Percentiles rank a stretch among this genome's conserved stretches.
Evolutionary conservation across 192 early-diverging fungal genomes (phyloP).

Genomic region (Lunasporangiospora selenospora): DNA sequence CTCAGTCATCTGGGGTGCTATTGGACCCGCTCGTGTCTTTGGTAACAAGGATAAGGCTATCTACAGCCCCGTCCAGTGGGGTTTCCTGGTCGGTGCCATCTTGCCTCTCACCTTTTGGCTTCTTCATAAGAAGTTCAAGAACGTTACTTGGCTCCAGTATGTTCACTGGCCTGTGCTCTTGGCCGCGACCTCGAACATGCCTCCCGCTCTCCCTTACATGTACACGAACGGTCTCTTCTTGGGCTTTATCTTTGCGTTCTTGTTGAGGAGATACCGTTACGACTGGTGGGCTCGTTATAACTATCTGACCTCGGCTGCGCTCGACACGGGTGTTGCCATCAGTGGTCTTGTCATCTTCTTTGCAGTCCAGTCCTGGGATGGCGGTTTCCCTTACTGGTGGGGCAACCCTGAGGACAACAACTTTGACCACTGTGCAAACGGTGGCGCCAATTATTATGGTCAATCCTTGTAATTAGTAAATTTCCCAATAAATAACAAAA

Average conservation of each 20-base stretch:
- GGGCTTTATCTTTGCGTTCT: conserved; percentile 61
- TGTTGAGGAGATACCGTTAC: conserved; percentile 53
- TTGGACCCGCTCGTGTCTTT: conserved; percentile 74
- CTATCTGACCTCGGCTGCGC: conserved; percentile 66
- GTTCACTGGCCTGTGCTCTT: conserved; percentile 65
- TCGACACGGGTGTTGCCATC: conserved; percentile 65
- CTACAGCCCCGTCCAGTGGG: conserved; percentile 47
- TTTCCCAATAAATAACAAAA: too few species aligned
- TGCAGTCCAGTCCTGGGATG: conserved; percentile 16
- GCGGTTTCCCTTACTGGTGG: conserved; percentile 35
- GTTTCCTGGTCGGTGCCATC: conserved; percentile 60
- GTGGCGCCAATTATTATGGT: conserved; percentile 10
- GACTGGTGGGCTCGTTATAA: conserved; percentile 71
- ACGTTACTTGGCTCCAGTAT: conserved; percentile 42
- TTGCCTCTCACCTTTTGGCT: conserved; percentile 62
- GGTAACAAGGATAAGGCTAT: conserved; percentile 27
- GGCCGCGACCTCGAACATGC: conserved; percentile 53
- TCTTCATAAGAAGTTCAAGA: conserved; percentile 55
- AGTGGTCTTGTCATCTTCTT: conserved; percentile 52
- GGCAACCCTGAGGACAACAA: conserved; percentile 17
- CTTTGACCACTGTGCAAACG: conserved; percentile 20
- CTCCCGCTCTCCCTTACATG: conserved; percentile 55
- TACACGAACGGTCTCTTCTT: conserved; percentile 55
- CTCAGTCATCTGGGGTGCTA: conserved; percentile 77
- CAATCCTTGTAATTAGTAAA: background rate